Conservation (phyloP, 2,329 filamentous ascomycete genomes). For the Achaetomium macrosporum region DNA sequence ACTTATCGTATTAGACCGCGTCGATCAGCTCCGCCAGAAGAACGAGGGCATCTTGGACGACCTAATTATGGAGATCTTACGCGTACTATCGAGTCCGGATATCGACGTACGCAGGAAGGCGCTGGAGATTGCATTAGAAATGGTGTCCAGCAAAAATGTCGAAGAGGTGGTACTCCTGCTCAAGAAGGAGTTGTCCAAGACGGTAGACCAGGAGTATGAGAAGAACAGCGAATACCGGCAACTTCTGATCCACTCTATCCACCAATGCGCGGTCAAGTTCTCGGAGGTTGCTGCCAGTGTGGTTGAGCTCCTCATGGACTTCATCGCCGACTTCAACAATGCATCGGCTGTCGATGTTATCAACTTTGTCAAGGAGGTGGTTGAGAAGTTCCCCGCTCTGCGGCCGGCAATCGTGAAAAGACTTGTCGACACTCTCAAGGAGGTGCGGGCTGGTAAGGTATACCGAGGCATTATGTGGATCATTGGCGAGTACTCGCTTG, state of each 20-base stretch:
- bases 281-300: conserved; percentile 96
- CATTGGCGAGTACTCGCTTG: conserved; percentile 91
- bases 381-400: conserved; percentile 92
- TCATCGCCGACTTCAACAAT: conserved; percentile 97
- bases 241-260: conserved; percentile 92
- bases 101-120: conserved; percentile 94
- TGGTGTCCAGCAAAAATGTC: conserved; percentile 98
- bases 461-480: conserved; percentile 97
- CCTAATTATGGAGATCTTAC: conserved; percentile 91
- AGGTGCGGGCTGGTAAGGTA: conserved; percentile 94
- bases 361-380: conserved; percentile 97
- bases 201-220: conserved; percentile 96
- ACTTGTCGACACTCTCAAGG: conserved; percentile 81
- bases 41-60: conserved; percentile 85
- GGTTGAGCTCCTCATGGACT: conserved; percentile 96
- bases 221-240: conserved; percentile 96
- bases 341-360: conserved; percentile 96
- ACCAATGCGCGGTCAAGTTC: conserved; percentile 98
- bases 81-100: conserved; percentile 90
- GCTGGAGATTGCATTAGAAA: conserved; percentile 82
- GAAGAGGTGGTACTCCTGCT: conserved; percentile 93
- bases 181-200: conserved; percentile 97
- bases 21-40: conserved; percentile 65
- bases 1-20: conserved; percentile 91
- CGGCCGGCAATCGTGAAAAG: conserved; percentile 81